Conservation (phyloP, 2,329 filamentous ascomycete species). For the Venturiaceae sp. region DNA sequence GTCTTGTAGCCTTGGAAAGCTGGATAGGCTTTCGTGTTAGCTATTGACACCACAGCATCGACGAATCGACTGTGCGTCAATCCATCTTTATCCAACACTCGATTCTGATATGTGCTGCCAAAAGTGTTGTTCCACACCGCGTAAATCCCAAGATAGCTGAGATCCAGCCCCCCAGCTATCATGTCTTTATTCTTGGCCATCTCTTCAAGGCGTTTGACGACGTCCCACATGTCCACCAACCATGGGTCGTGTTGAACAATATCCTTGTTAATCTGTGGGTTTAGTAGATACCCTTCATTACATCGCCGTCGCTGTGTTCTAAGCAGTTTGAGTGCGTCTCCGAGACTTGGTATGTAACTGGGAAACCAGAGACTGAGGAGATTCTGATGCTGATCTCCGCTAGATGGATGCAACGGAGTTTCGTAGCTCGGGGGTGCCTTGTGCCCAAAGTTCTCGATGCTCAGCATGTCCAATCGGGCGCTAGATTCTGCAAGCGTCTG, state of each 20-base stretch:
- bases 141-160: constrained; percentile 66
- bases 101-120: constrained; percentile 34
- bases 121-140: constrained; percentile 64
- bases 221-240: constrained; percentile 71
- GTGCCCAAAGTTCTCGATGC: constrained; percentile 21
- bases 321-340: constrained; percentile 23
- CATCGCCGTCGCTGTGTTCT: constrained; percentile 42
- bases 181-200: constrained; percentile 60
- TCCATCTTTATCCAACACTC: constrained; percentile 21
- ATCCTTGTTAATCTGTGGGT: constrained; percentile 54
- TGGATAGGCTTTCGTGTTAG: constrained; percentile 51
- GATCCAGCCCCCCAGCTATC: constrained; percentile 56
- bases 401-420: constrained; percentile 14
- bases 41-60: constrained; percentile 50
- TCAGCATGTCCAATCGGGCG: constrained; percentile 11
- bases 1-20: constrained; percentile 55
- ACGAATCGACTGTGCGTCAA: constrained; percentile 38
- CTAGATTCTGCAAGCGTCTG: neutral
- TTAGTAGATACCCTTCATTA: constrained; percentile 44
- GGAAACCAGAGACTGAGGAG: constrained; percentile 26
- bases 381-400: constrained; percentile 25
- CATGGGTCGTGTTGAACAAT: constrained; percentile 64
- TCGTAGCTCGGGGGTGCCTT: constrained; percentile 19
- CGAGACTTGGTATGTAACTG: constrained; percentile 19
- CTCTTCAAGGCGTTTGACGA: constrained; percentile 56